Conservation (phyloP, 1,284 basidiomycete genomes). For the Apiotrichum sp. region DNA sequence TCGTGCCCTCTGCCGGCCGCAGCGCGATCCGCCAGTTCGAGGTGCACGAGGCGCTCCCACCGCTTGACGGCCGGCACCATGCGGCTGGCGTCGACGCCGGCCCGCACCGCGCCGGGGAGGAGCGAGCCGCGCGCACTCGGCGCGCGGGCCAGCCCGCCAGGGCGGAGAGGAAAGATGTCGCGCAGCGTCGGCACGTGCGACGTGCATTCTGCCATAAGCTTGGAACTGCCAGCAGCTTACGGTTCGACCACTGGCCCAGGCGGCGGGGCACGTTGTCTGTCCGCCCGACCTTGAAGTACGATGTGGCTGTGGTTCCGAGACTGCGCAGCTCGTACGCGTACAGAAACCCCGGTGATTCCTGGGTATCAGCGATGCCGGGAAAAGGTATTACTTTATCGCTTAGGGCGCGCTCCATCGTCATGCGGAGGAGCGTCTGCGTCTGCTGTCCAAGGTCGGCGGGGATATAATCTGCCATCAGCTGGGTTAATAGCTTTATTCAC, state of each 20-base stretch:
- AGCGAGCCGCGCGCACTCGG: slow-evolving; percentile 15
- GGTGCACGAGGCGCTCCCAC: slow-evolving; percentile 45
- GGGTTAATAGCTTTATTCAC: slow-evolving; percentile 16
- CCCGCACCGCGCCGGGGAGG: slow-evolving; percentile 33
- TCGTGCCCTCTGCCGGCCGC: slow-evolving; percentile 8
- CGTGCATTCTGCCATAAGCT: slow-evolving; percentile 27
- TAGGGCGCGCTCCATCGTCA: slow-evolving; percentile 44
- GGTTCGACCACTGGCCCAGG: slow-evolving; percentile 43
- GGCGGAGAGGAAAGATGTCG: slow-evolving; percentile 40
- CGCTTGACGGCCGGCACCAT: slow-evolving; percentile 34
- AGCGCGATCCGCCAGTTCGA: slow-evolving; percentile 41
- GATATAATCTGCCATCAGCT: slow-evolving; percentile 29
- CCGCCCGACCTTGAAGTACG: slow-evolving; percentile 45
- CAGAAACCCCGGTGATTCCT: slow-evolving; percentile 43
- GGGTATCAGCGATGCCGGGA: slow-evolving; percentile 1
- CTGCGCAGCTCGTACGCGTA: slow-evolving; percentile 46
- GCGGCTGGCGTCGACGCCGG: slow-evolving; percentile 10
- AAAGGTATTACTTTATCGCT: slow-evolving; percentile 31
- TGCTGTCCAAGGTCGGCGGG: slow-evolving; percentile 40
- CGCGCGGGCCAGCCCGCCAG: background rate
- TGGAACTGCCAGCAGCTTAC: slow-evolving; percentile 11
- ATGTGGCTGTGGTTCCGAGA: slow-evolving; percentile 23
- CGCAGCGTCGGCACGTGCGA: slow-evolving; percentile 40
- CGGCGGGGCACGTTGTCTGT: slow-evolving; percentile 46
- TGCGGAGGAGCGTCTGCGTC: slow-evolving; percentile 41